Percentiles rank a stretch among this genome's conserved stretches.
These are phyloP conservation scores for Coniophora puteana DNA, from an alignment of 1,284 basidiomycete genomes.

Conservation along the genomic window DNA sequence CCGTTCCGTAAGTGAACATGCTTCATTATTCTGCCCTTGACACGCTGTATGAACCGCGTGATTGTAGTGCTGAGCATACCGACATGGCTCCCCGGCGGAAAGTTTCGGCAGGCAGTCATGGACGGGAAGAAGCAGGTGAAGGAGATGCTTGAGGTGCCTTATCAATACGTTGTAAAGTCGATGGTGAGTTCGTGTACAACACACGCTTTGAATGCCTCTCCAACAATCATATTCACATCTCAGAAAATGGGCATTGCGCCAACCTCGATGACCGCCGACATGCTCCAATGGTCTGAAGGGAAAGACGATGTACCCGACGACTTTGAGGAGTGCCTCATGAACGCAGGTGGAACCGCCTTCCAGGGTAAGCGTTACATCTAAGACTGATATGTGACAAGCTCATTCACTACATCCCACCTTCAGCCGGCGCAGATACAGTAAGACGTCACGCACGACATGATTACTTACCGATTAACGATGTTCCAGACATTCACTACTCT, in stretches of 20 bases:
- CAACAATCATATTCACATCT: not conserved
- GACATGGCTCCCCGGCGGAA: conserved; percentile 9
- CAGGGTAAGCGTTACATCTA: conserved; percentile 17
- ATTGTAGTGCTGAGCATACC: not conserved
- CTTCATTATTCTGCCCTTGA: not conserved
- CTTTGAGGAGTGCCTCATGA: conserved; percentile 15
- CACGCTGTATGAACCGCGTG: not conserved
- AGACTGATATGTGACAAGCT: not conserved
- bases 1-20: not conserved
- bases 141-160: not conserved
- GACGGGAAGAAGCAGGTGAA: not conserved
- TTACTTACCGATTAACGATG: too few relatives aligned
- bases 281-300: conserved; percentile 19
- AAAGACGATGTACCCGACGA: conserved; percentile 16
- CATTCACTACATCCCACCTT: conserved; percentile 8
- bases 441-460: too few relatives aligned
- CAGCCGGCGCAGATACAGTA: conserved; percentile 25
- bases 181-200: too few relatives aligned
- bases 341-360: conserved; percentile 22
- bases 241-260: conserved; percentile 15
- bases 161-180: too few relatives aligned
- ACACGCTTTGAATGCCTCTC: too few relatives aligned
- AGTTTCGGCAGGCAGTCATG: conserved; percentile 3
- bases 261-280: conserved; percentile 19
- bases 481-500: conserved; percentile 43